Evolutionary conservation across 2,329 filamentous ascomycete genomes (phyloP).

Genomic region (Epicoccum nigrum): DNA sequence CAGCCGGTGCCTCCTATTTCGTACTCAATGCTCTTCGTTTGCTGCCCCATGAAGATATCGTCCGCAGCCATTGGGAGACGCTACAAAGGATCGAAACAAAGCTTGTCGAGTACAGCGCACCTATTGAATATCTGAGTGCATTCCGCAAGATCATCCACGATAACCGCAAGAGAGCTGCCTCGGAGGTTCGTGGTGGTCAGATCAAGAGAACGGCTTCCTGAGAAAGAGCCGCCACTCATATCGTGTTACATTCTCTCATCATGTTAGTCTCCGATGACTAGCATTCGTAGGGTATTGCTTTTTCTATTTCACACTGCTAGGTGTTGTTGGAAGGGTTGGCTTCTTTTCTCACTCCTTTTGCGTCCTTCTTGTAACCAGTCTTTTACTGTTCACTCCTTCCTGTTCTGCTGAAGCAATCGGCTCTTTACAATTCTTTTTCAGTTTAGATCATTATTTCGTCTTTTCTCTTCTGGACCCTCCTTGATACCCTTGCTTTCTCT

Average conservation of each 20-base stretch:
- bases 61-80: constrained; percentile 38
- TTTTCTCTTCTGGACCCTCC: constrained; percentile 2
- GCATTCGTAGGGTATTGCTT: constrained; percentile 7
- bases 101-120: constrained; percentile 32
- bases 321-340: constrained; percentile 24
- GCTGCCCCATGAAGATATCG: constrained; percentile 40
- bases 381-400: too few relatives aligned
- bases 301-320: constrained; percentile 11
- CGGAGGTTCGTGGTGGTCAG: constrained; percentile 35
- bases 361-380: too few relatives aligned
- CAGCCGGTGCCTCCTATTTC: constrained; percentile 28
- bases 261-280: neutral
- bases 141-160: constrained; percentile 39
- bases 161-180: constrained; percentile 42
- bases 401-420: neutral
- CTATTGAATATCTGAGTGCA: constrained; percentile 29
- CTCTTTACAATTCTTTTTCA: neutral
- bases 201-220: constrained; percentile 36
- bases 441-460: neutral
- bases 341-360: constrained; percentile 22
- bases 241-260: neutral
- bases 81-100: constrained; percentile 35
- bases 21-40: constrained; percentile 36
- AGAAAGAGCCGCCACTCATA: neutral
- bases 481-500: constrained; percentile 9